phyloP scores from a whole-genome alignment of 1,139 yeast species.

The Candida mesenterica region DNA sequence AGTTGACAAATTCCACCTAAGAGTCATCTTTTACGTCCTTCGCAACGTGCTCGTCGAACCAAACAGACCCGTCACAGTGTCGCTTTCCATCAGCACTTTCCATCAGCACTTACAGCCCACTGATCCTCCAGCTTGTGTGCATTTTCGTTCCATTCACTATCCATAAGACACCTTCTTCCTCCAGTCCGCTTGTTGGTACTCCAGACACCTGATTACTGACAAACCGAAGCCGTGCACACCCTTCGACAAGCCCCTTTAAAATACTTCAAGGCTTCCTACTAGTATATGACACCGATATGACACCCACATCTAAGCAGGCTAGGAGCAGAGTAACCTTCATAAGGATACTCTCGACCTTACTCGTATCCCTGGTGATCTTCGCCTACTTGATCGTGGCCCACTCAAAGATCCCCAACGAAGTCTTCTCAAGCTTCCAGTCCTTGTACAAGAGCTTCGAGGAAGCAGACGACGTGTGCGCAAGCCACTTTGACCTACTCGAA shows the following conservation, averaged over 20 bases:
- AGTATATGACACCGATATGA: neutral
- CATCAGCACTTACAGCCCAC: too few relatives aligned
- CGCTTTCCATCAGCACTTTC: too few relatives aligned
- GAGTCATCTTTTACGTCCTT: too few relatives aligned
- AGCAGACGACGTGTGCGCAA: neutral
- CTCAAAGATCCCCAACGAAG: neutral
- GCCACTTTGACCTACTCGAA: constrained; percentile 4
- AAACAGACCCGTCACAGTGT: too few relatives aligned
- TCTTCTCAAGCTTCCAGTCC: neutral
- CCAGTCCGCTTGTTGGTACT: too few relatives aligned
- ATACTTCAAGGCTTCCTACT: neutral
- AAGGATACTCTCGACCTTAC: neutral
- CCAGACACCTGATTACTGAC: too few relatives aligned
- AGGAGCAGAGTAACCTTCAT: neutral
- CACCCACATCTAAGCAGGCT: neutral
- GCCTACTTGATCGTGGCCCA: neutral
- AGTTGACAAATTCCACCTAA: too few relatives aligned
- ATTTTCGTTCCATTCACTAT: too few relatives aligned
- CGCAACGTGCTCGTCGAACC: too few relatives aligned
- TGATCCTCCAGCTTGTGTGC: too few relatives aligned
- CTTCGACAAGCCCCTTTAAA: neutral
- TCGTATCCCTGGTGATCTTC: neutral
- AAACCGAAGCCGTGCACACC: too few relatives aligned
- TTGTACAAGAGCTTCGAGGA: neutral
- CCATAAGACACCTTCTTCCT: too few relatives aligned